phyloP scores from a whole-genome alignment of 2,329 filamentous ascomycete species.

The Talaromyces islandicus region DNA sequence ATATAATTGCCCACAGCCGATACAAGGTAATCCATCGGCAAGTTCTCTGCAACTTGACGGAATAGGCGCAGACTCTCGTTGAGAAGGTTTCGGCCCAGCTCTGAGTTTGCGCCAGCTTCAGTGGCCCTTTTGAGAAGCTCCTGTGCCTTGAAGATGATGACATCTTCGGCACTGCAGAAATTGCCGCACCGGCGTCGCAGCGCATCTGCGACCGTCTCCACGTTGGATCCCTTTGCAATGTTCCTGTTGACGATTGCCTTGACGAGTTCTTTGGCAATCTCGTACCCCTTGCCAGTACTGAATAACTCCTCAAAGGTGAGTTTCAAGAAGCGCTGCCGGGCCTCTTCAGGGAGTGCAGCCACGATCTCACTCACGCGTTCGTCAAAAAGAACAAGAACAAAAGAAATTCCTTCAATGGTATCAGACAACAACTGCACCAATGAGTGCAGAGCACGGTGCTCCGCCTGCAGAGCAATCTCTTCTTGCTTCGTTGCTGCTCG shows the following conservation, averaged over 20 bases:
- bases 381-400: slow-evolving; percentile 90
- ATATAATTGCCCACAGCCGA: slow-evolving; percentile 75
- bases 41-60: slow-evolving; percentile 75
- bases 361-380: slow-evolving; percentile 88
- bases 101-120: slow-evolving; percentile 69
- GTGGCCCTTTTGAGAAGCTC: slow-evolving; percentile 86
- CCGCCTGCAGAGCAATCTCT: slow-evolving; percentile 84
- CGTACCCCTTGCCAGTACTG: slow-evolving; percentile 69
- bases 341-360: slow-evolving; percentile 62
- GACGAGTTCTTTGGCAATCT: slow-evolving; percentile 87
- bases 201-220: slow-evolving; percentile 96
- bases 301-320: slow-evolving; percentile 89
- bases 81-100: slow-evolving; percentile 69
- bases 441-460: slow-evolving; percentile 86
- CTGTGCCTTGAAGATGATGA: slow-evolving; percentile 96
- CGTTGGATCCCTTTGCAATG: slow-evolving; percentile 92
- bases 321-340: slow-evolving; percentile 63
- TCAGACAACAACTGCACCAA: slow-evolving; percentile 79
- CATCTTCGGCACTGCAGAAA: slow-evolving; percentile 96
- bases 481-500: slow-evolving; percentile 76
- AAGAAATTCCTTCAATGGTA: slow-evolving; percentile 94
- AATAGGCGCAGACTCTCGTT: slow-evolving; percentile 88
- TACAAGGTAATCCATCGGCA: slow-evolving; percentile 74
- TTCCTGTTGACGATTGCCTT: slow-evolving; percentile 98
- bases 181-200: slow-evolving; percentile 85